Conservation (phyloP, 106 monocot genomes). For the Amphibolis antarctica region DNA sequence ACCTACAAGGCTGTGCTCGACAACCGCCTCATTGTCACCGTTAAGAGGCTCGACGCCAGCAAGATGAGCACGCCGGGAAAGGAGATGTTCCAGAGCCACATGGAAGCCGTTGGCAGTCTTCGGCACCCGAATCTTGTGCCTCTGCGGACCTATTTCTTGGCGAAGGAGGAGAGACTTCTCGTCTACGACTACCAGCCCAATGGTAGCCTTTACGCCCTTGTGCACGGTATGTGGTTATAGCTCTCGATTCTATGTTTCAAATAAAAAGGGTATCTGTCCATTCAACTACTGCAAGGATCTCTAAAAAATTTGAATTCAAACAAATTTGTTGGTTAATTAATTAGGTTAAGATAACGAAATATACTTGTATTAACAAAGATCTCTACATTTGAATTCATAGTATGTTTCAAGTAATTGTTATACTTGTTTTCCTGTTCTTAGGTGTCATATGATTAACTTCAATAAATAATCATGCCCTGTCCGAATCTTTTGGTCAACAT, state of each 20-base stretch:
- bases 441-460: too few relatives aligned
- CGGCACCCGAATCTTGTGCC: constrained; percentile 77
- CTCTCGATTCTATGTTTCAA: background rate
- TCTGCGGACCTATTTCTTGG: constrained; percentile 64
- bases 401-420: too few relatives aligned
- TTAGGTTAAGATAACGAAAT: too few relatives aligned
- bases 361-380: too few relatives aligned
- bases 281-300: too few relatives aligned
- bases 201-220: constrained; percentile 75
- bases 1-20: constrained; percentile 73
- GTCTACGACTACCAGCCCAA: constrained; percentile 84
- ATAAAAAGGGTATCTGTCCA: too few relatives aligned
- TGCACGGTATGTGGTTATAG: constrained; percentile 42
- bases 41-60: constrained; percentile 49
- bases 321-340: too few relatives aligned
- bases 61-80: constrained; percentile 30
- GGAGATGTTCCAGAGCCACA: constrained; percentile 64
- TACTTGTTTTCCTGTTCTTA: too few relatives aligned
- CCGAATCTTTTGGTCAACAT: too few relatives aligned
- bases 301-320: too few relatives aligned
- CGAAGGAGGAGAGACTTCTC: constrained; percentile 81
- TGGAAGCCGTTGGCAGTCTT: constrained; percentile 70
- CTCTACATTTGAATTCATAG: too few relatives aligned
- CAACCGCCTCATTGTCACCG: constrained; percentile 31
- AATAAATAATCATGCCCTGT: too few relatives aligned